Base-by-base conservation (phyloP, 208 protist species). In the Crithidia bombi region DNA sequence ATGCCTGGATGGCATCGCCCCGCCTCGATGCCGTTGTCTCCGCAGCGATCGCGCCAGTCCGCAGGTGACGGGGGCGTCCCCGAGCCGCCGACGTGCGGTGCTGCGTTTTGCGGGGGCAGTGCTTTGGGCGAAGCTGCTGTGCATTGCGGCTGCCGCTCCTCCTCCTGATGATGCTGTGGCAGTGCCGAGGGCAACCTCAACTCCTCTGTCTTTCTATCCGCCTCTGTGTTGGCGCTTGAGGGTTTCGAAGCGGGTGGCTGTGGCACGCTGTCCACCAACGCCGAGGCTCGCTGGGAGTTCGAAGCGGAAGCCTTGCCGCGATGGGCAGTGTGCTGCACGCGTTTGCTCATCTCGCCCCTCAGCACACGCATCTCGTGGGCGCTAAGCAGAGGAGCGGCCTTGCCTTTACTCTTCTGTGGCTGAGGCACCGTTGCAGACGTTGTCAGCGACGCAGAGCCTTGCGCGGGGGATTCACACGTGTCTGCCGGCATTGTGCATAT, bases 361-460 rank as follows among this genome's bases (percentile, higher is more conserved):
- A 36, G 44, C 44, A 21, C 19, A 3, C 41, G 59, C 59, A 41
- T 44, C 59, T 65, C 44, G 19, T 65, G 41, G 32, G 44, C 41
- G 41, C n/a, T n/a, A 1, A 65, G 33, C 32, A 63, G 41, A 3
- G 30, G 54, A 2, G n/a, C 11, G 36, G 12, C 33, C n/a, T 3
- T 62, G 15, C 38, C 15, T 5, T 62, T 47, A 6, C 26, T 38
- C 5, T 3, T 32, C 4, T 26, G 52, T 6, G 52, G 52, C 17
- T 3, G 21, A 2, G 52, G 25, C 33, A 58, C 30, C 52, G 52
- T 28, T 6, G 52, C 52, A 43, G 11, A 33, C 3, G 9, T 26
- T 14, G 50, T 2, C 50, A 21, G 23, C 33, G 33, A 33, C 4
- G 38, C n/a, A 2, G 39, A 49, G 41, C 23, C 57, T 15, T 41